A percentile compares a stretch with the other conserved stretches of the same genome.
phyloP scores from a whole-genome alignment of 495 filamentous ascomycete species.

The Penicillium lividum region DNA sequence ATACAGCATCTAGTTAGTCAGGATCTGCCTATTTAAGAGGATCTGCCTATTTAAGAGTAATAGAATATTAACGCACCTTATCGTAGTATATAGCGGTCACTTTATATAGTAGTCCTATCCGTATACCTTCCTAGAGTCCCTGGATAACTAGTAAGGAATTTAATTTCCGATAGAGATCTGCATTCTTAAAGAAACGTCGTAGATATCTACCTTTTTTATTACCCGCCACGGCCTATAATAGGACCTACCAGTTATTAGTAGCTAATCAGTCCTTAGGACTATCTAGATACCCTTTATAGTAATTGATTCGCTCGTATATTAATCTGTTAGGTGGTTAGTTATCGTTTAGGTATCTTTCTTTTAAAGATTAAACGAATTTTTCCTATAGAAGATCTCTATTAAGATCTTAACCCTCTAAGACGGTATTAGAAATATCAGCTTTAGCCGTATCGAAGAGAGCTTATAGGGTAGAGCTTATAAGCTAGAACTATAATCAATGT shows the following conservation, averaged over 20 bases:
- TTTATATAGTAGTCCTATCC: conserved; percentile 19
- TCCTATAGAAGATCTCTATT: background rate
- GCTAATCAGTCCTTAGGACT: conserved; percentile 2
- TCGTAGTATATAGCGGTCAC: conserved; percentile 17
- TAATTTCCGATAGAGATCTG: conserved; percentile 1
- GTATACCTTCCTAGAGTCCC: conserved; percentile 15
- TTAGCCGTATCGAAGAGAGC: background rate
- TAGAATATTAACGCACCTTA: conserved; percentile 12
- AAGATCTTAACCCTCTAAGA: background rate
- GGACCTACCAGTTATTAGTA: conserved; percentile 12
- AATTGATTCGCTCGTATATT: conserved; percentile 18
- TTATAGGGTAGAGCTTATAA: background rate
- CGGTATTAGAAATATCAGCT: background rate
- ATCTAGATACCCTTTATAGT: conserved; percentile 14
- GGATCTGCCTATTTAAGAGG: background rate
- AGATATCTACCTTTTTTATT: conserved; percentile 12
- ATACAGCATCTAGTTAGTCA: background rate
- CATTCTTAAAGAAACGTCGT: conserved; percentile 7
- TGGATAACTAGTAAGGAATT: conserved; percentile 7
- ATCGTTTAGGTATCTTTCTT: conserved; percentile 15
- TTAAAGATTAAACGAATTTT: conserved; percentile 8
- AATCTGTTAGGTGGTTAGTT: conserved; percentile 11
- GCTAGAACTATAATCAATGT: background rate
- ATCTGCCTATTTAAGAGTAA: too few species aligned
- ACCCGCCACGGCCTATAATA: background rate